Base-by-base conservation (phyloP, 192 early-diverging fungal genomes). In the Diversispora epigaea region DNA sequence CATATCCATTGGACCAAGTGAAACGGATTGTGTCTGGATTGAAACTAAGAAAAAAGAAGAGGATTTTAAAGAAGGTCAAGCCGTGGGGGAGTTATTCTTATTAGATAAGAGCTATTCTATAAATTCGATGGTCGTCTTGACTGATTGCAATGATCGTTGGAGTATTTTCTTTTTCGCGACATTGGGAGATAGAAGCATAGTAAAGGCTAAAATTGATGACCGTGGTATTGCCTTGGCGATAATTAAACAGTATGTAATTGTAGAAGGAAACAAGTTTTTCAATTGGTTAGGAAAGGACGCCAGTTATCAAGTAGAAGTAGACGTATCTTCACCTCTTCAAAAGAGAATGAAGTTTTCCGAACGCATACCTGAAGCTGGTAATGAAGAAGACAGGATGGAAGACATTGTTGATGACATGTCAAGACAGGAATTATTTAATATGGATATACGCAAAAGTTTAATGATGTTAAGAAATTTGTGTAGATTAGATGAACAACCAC, bases 381-480 rank as follows among this genome's bases (percentile, higher is more conserved):
- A 68, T n/a, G 46, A 46, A 21, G 47, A 7, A 11, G 47, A 49
- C n/a, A 50, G 45, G n/a, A 50, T 68, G 11, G 4, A 21, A 68
- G 43, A 47, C 45, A 68, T 68, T 10, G 19, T 68, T 21, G 4
- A 50, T 50, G 46, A 68, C n/a, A 46, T 68, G 3, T 68, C 21
- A 21, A 19, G 47, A 50, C 3, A 46, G 40, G 66, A 68, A 21
- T 68, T 68, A 68, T 68, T 47, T 17, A 68, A 49, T 5, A 68
- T 68, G 19, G 6, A 68, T 21, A 47, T 47, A 5, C 6, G 19
- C 8, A 49, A 68, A 46, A 68, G 17, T 17, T 22, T 68, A 50
- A 68, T 0, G 3, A 32, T 68, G 43, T 45, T 68, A 19, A 50
- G 19, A 68, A 40, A 68, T 45, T 68, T 9, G n/a, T 15, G 4